phyloP scores from a whole-genome alignment of 2,329 filamentous ascomycete species.

The Colletotrichum liaoningense region DNA sequence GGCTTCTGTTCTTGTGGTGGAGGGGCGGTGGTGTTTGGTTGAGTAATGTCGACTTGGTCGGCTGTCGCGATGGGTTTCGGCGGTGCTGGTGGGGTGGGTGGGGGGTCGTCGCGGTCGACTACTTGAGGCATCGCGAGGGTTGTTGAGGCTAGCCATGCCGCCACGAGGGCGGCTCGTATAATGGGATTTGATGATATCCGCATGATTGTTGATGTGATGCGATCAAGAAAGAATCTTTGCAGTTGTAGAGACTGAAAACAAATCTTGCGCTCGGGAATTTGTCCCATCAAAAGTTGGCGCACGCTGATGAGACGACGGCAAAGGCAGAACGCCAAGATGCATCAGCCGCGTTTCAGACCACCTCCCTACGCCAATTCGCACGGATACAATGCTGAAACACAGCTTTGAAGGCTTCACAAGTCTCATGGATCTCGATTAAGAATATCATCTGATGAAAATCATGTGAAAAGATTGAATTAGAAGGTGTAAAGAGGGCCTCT shows the following conservation, averaged over 20 bases:
- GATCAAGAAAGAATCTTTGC: too few species aligned
- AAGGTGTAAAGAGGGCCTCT: not conserved
- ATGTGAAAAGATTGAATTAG: slow-evolving; percentile 8
- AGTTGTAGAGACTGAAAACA: not conserved
- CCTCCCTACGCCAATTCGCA: slow-evolving; percentile 2
- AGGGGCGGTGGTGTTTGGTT: not conserved
- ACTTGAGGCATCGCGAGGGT: slow-evolving; percentile 16
- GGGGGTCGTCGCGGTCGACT: slow-evolving; percentile 25
- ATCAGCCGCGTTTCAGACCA: slow-evolving; percentile 27
- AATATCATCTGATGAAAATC: too few species aligned
- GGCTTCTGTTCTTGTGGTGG: not conserved
- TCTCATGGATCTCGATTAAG: not conserved
- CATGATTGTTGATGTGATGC: not conserved
- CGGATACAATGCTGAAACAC: slow-evolving; percentile 12
- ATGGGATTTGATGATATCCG: slow-evolving; percentile 9
- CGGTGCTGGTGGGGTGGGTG: not conserved
- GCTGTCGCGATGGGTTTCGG: slow-evolving; percentile 19
- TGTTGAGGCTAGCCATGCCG: slow-evolving; percentile 18
- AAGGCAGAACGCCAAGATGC: slow-evolving; percentile 19
- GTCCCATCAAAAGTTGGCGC: not conserved
- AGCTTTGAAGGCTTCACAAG: not conserved
- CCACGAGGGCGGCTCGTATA: not conserved
- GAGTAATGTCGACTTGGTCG: slow-evolving; percentile 18
- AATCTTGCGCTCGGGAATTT: not conserved
- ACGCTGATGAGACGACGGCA: not conserved